These are phyloP conservation scores for Rhododendron mucronatum DNA, from an alignment of 148 eudicot species.

Conservation along the genomic window DNA sequence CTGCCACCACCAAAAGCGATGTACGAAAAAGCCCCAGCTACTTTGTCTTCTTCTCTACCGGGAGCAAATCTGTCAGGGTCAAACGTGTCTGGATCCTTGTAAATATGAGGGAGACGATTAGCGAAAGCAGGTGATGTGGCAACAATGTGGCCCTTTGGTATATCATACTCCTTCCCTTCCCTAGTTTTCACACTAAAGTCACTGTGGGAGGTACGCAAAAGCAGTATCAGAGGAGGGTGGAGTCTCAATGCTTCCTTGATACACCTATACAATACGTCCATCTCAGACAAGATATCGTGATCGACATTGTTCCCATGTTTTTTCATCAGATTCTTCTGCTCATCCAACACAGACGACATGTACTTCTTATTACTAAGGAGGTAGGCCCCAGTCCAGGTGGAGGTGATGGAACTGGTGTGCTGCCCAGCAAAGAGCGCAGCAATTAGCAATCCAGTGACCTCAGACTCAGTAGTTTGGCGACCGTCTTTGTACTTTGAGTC, in stretches of 20 bases:
- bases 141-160: slow-evolving; percentile 94
- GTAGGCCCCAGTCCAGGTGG: slow-evolving; percentile 94
- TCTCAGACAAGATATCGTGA: slow-evolving; percentile 79
- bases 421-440: slow-evolving; percentile 97
- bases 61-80: slow-evolving; percentile 82
- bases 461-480: slow-evolving; percentile 68
- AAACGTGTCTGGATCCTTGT: slow-evolving; percentile 65
- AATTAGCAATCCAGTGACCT: slow-evolving; percentile 88
- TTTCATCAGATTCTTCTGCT: slow-evolving; percentile 54
- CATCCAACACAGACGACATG: slow-evolving; percentile 53
- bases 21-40: slow-evolving; percentile 76
- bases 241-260: slow-evolving; percentile 96
- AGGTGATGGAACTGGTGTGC: slow-evolving; percentile 93
- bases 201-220: slow-evolving; percentile 70
- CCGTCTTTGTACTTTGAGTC: slow-evolving; percentile 96
- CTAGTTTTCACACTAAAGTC: slow-evolving; percentile 76
- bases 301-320: slow-evolving; percentile 71
- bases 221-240: slow-evolving; percentile 91
- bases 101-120: slow-evolving; percentile 76
- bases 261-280: slow-evolving; percentile 74
- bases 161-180: slow-evolving; percentile 88
- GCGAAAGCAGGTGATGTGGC: slow-evolving; percentile 98
- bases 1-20: slow-evolving; percentile 94
- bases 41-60: slow-evolving; percentile 91
- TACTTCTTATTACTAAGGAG: slow-evolving; percentile 52